These are phyloP conservation scores for Ceratobasidium theobromae DNA, from an alignment of 1,284 basidiomycete genomes.

Conservation along the genomic window DNA sequence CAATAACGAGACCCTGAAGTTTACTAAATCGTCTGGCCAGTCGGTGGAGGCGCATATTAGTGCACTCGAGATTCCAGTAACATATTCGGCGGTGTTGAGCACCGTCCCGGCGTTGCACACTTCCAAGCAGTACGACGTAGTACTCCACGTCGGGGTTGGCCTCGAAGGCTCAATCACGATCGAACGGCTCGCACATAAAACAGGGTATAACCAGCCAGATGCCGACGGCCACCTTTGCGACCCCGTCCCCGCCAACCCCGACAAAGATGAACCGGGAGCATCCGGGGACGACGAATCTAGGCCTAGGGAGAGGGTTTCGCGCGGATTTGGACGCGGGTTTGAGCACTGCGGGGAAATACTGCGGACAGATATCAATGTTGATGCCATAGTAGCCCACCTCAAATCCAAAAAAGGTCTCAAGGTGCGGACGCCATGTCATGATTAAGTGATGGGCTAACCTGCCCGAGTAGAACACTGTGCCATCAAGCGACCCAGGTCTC, in stretches of 20 bases:
- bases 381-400: slow-evolving; percentile 55
- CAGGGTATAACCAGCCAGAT: slow-evolving; percentile 71
- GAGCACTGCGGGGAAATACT: slow-evolving; percentile 52
- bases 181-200: slow-evolving; percentile 67
- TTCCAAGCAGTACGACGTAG: slow-evolving; percentile 63
- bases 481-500: slow-evolving; percentile 73
- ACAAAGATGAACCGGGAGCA: slow-evolving; percentile 40
- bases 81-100: slow-evolving; percentile 61
- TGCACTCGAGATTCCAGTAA: slow-evolving; percentile 59
- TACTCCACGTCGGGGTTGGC: slow-evolving; percentile 71
- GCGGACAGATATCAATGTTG: slow-evolving; percentile 52
- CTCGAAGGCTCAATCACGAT: slow-evolving; percentile 63
- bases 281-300: too few species aligned
- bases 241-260: slow-evolving; percentile 41
- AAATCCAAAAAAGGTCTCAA: slow-evolving; percentile 59
- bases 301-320: too few species aligned
- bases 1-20: slow-evolving; percentile 18
- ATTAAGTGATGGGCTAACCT: not conserved
- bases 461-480: slow-evolving; percentile 63
- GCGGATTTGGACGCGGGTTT: slow-evolving; percentile 56
- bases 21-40: not conserved
- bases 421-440: slow-evolving; percentile 46
- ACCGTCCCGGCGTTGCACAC: slow-evolving; percentile 61
- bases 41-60: slow-evolving; percentile 56
- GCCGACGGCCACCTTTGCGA: slow-evolving; percentile 60